phyloP scores from a whole-genome alignment of 2,329 filamentous ascomycete species.

The Fusarium brevicatenulatum region DNA sequence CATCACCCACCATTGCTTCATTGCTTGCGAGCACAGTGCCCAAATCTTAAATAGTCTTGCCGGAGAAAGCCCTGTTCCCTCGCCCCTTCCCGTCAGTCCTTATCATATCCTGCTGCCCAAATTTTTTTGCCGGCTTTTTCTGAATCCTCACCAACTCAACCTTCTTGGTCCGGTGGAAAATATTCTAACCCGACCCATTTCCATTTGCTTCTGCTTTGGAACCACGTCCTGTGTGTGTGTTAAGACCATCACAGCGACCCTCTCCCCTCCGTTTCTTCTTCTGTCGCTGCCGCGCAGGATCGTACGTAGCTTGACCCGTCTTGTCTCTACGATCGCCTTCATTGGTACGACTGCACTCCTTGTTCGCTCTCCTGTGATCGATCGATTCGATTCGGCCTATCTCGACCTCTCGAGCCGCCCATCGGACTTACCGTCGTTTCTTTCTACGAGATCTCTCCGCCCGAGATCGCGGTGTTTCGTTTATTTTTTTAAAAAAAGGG shows the following conservation, averaged over 20 bases:
- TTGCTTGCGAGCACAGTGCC: slow-evolving; percentile 26
- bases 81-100: slow-evolving; percentile 46
- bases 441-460: slow-evolving; percentile 30
- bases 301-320: slow-evolving; percentile 50
- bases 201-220: slow-evolving; percentile 48
- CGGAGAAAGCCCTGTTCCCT: slow-evolving; percentile 36
- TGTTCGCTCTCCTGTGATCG: slow-evolving; percentile 36
- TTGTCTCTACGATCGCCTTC: slow-evolving; percentile 43
- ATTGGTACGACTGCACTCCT: slow-evolving; percentile 45
- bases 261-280: slow-evolving; percentile 41
- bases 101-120: slow-evolving; percentile 52
- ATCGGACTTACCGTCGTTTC: slow-evolving; percentile 39
- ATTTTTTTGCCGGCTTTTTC: slow-evolving; percentile 50
- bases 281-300: slow-evolving; percentile 45
- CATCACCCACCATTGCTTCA: background rate
- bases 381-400: slow-evolving; percentile 42
- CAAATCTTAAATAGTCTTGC: slow-evolving; percentile 20
- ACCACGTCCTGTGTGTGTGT: slow-evolving; percentile 46
- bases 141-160: slow-evolving; percentile 52
- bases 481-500: slow-evolving; percentile 8
- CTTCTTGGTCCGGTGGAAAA: slow-evolving; percentile 52
- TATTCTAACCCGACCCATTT: slow-evolving; percentile 48
- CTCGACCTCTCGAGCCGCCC: slow-evolving; percentile 41
- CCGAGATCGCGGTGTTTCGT: slow-evolving; percentile 27
- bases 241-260: slow-evolving; percentile 45